phyloP scores from a whole-genome alignment of 352 stramenopile species.

The Phytophthora pisi region DNA sequence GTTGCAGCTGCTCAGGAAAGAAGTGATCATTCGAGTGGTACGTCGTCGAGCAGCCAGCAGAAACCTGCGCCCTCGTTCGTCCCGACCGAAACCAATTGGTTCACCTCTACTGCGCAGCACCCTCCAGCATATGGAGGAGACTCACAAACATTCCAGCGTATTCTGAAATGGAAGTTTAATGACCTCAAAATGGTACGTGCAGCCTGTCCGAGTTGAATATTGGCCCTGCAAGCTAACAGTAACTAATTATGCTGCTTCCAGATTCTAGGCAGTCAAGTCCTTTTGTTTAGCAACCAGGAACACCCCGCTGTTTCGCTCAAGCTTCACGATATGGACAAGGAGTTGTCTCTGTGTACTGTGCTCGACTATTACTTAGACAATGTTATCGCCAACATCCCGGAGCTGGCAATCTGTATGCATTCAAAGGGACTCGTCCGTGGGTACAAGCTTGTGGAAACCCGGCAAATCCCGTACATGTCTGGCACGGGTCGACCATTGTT shows the following conservation, averaged over 20 bases:
- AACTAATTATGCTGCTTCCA: conserved; percentile 17
- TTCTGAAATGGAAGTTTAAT: conserved; percentile 88
- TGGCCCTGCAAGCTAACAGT: not conserved
- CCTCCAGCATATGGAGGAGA: conserved; percentile 35
- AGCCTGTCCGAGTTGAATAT: not conserved
- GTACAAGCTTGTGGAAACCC: conserved; percentile 86
- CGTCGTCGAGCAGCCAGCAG: not conserved
- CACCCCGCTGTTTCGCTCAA: conserved; percentile 84
- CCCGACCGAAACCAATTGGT: conserved; percentile 30
- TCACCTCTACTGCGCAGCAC: conserved; percentile 31
- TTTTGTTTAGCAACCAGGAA: conserved; percentile 85
- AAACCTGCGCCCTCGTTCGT: conserved; percentile 18
- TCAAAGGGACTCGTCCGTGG: conserved; percentile 84
- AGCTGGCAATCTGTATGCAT: conserved; percentile 88
- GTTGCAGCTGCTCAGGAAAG: not conserved
- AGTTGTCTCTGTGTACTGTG: conserved; percentile 81
- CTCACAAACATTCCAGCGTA: conserved; percentile 69
- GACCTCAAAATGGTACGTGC: conserved; percentile 82
- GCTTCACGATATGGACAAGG: conserved; percentile 87
- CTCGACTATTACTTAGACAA: conserved; percentile 91
- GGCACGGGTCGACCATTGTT: conserved; percentile 65
- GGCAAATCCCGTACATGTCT: conserved; percentile 85
- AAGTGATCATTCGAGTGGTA: not conserved
- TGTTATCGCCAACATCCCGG: conserved; percentile 87
- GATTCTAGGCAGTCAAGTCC: conserved; percentile 82